A percentile compares a stretch with the other conserved stretches of the same genome.
Evolutionary conservation across 129 eudicot genomes (phyloP).

Genomic region (Centaurea solstitialis): DNA sequence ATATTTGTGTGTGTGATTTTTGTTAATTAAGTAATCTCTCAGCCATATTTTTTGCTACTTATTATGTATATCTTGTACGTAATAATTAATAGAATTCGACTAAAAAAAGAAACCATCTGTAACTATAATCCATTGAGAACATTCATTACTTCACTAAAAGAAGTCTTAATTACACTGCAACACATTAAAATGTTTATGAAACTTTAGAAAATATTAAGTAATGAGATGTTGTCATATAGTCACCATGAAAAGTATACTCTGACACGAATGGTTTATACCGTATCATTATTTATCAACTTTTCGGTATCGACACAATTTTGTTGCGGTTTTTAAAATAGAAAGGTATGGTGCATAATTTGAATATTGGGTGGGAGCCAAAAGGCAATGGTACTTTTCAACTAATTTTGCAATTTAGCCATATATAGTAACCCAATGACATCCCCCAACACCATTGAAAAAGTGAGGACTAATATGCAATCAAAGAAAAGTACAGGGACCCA

Average conservation of each 20-base stretch:
- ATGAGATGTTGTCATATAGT: neutral
- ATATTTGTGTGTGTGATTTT: neutral
- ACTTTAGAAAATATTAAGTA: neutral
- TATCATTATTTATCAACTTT: neutral
- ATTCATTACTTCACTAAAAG: neutral
- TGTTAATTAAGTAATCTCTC: too few relatives aligned
- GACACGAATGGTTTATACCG: neutral
- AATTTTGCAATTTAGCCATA: slow-evolving; percentile 4
- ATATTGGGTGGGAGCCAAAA: neutral
- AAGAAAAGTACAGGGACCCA: slow-evolving; percentile 17
- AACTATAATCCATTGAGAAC: neutral
- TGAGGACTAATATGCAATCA: neutral
- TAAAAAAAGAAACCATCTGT: too few relatives aligned
- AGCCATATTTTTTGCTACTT: too few relatives aligned
- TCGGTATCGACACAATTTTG: neutral
- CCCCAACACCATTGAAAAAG: neutral
- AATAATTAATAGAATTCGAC: too few relatives aligned
- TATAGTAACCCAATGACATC: neutral
- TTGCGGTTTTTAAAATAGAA: neutral
- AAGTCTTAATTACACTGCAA: neutral
- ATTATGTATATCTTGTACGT: too few relatives aligned
- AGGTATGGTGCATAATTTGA: neutral
- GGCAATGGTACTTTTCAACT: neutral
- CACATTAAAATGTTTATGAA: neutral
- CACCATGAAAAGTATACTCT: neutral